These are phyloP conservation scores for Lepidium sativum DNA, from an alignment of 345 rosid species.

Conservation along the genomic window DNA sequence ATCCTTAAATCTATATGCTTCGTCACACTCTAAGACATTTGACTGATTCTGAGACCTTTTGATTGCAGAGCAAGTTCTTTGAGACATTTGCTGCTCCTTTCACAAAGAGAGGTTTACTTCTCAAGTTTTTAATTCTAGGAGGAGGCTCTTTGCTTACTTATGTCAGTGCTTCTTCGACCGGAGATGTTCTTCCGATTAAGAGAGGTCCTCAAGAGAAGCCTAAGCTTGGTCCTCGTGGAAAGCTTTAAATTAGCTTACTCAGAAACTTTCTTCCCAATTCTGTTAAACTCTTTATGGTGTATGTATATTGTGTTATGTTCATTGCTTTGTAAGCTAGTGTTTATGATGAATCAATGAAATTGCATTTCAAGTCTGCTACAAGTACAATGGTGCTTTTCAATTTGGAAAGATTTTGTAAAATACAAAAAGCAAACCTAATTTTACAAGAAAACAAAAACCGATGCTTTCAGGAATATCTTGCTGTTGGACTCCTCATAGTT, in stretches of 20 bases:
- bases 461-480: slow-evolving; percentile 26
- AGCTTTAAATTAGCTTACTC: slow-evolving; percentile 41
- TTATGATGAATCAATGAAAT: slow-evolving; percentile 8
- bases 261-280: slow-evolving; percentile 3
- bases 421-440: slow-evolving; percentile 13
- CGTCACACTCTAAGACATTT: neutral
- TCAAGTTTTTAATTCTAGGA: slow-evolving; percentile 84
- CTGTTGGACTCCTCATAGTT: slow-evolving; percentile 60
- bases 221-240: slow-evolving; percentile 86
- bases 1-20: neutral
- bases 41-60: neutral
- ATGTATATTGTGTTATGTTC: slow-evolving; percentile 20
- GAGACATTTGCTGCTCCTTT: slow-evolving; percentile 91
- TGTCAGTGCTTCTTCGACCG: slow-evolving; percentile 56
- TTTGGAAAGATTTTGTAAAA: neutral
- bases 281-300: slow-evolving; percentile 1
- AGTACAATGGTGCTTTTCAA: neutral
- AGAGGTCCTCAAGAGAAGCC: slow-evolving; percentile 93
- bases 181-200: slow-evolving; percentile 77
- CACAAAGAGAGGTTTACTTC: slow-evolving; percentile 89
- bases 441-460: slow-evolving; percentile 3
- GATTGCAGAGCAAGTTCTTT: slow-evolving; percentile 91
- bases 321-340: neutral
- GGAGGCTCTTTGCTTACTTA: slow-evolving; percentile 74
- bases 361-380: slow-evolving; percentile 19